phyloP scores from a whole-genome alignment of 352 stramenopile species.

The Phytophthora citrophthora region DNA sequence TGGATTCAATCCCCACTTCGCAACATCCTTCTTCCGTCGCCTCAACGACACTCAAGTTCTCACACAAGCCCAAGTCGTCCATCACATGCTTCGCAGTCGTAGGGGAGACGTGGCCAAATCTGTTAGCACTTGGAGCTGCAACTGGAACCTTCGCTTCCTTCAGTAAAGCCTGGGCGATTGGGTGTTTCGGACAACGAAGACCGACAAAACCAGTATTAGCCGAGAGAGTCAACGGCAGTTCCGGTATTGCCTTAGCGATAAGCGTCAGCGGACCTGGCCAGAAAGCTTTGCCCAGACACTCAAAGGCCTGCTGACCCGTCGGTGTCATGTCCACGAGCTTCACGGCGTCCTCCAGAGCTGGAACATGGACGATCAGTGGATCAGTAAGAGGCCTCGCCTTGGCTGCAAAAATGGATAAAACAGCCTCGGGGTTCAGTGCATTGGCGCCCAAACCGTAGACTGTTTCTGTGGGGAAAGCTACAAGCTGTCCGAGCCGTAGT shows the following conservation, averaged over 20 bases:
- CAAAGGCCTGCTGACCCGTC: conserved; percentile 75
- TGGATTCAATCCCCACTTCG: conserved; percentile 94
- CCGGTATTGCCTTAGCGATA: conserved; percentile 91
- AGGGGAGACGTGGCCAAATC: conserved; percentile 98
- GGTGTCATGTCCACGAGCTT: conserved; percentile 87
- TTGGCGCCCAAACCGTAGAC: conserved; percentile 99
- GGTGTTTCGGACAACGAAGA: conserved; percentile 94
- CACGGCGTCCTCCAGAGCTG: conserved; percentile 83
- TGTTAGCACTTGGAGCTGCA: conserved; percentile 97
- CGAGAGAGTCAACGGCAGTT: conserved; percentile 84
- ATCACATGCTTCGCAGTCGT: conserved; percentile 97
- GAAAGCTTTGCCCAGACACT: conserved; percentile 89
- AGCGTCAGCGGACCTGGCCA: conserved; percentile 98
- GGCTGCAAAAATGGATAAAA: conserved; percentile 96
- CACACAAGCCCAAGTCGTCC: conserved; percentile 94
- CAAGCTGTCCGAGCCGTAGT: conserved; percentile 78
- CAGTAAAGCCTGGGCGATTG: conserved; percentile 92
- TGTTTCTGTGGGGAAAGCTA: conserved; percentile 99
- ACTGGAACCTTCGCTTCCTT: conserved; percentile 92
- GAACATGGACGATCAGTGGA: conserved; percentile 98
- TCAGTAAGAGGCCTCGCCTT: conserved; percentile 97
- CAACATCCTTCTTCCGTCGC: conserved; percentile 63
- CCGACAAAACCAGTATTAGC: conserved; percentile 98
- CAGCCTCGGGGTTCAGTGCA: conserved; percentile 92
- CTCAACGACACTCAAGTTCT: conserved; percentile 90